Conservation (phyloP, 2,329 filamentous ascomycete species). For the Fusarium ramigenum region DNA sequence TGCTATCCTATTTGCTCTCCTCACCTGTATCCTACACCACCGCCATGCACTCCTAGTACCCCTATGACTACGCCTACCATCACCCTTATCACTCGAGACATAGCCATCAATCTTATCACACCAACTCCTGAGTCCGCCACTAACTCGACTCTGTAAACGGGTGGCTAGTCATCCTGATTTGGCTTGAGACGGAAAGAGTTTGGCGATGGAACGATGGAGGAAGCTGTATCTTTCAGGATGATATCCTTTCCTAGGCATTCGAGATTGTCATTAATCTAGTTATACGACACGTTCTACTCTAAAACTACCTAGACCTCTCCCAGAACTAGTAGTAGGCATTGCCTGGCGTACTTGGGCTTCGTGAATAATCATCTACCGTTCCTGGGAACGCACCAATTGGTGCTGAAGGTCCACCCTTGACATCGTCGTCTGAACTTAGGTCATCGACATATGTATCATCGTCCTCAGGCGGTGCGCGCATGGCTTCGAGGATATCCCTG, state of each 20-base stretch:
- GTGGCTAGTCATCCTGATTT: not conserved
- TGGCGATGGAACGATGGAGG: not conserved
- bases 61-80: not conserved
- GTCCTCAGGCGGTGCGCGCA: constrained; percentile 56
- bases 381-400: constrained; percentile 63
- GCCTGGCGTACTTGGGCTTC: constrained; percentile 43
- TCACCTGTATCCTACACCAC: constrained; percentile 32
- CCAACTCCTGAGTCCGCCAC: not conserved
- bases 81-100: not conserved
- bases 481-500: constrained; percentile 68
- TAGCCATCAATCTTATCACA: not conserved
- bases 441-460: constrained; percentile 48
- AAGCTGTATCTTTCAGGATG: not conserved
- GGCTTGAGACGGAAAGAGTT: no score
- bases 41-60: constrained; percentile 33
- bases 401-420: constrained; percentile 41
- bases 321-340: constrained; percentile 51
- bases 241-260: not conserved
- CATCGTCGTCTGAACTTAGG: constrained; percentile 53
- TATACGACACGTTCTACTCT: not conserved
- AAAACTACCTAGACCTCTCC: not conserved
- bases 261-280: not conserved
- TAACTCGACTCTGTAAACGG: not conserved
- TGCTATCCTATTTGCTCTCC: constrained; percentile 46
- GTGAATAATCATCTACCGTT: constrained; percentile 51